Base-by-base conservation (phyloP, 1,284 basidiomycete species). In the Heliocybe sulcata region DNA sequence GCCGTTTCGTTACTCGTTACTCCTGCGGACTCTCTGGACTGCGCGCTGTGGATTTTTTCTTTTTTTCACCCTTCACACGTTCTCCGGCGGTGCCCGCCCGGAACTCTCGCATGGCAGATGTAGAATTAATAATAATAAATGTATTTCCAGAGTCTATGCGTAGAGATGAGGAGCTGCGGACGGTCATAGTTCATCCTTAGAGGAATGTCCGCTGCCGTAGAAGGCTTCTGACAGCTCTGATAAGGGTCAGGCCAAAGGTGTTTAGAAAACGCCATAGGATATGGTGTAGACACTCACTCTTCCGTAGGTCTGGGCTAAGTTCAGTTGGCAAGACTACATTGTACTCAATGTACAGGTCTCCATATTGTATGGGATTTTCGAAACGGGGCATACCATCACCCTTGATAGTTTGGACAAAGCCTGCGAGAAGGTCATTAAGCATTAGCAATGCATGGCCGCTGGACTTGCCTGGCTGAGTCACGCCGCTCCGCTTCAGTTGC, bases 341-440 rank as follows among this genome's bases (percentile, higher is more conserved):
- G 72, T 95, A 98, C 69, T 97, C 93, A 52, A 98, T 80, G 65
- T 83, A 98, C 54, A 98, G 74, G 68, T 95, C 87, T 26, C 95
- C 95, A 59, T 87, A 79, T 16, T 49, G 27, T 2, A 75, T 74
- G 10, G 77, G 72, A 31, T 73, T 71, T 57, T 82, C 79, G 62
- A 81, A 89, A 25, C 85, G 65, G 2, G 93, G 92, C 92, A 96
- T 92, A 1, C 94, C 94, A 67, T 98, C 92, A 35, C 81, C 91
- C 60, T 87, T 80, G 51, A 98, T 79, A 11, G 80, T 82, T 67
- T 97, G 89, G 4, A 97, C 91, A 66, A 87, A 92, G 3, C 89
- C 90, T 87, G 63, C 25, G 19, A 53, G 33, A 29, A 51, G 25
- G 55, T 45, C 52, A 31, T 31, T 31, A 31, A 12, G 6, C 4